Evolutionary conservation across 768 basidiomycete species (phyloP).

Genomic region (Nevesoporus exiguus): DNA sequence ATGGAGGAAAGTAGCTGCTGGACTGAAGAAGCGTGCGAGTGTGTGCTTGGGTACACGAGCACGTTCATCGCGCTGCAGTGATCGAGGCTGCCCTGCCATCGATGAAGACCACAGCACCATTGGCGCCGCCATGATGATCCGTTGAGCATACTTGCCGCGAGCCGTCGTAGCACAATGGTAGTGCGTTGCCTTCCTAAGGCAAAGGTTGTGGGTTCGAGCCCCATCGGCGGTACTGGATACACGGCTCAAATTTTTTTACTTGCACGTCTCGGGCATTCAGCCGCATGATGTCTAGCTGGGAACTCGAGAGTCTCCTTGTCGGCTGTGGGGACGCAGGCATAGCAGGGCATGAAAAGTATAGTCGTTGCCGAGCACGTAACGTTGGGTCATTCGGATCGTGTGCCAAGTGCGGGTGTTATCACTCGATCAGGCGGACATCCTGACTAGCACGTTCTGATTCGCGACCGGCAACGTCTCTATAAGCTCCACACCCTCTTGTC

Average conservation of each 20-base stretch:
- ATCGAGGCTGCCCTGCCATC: background rate
- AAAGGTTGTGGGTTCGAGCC: slow-evolving; percentile 39
- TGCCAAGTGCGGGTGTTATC: background rate
- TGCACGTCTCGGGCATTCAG: too few species aligned
- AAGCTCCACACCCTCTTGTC: background rate
- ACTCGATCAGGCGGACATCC: slow-evolving; percentile 1
- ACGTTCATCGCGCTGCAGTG: slow-evolving; percentile 53
- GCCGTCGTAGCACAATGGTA: slow-evolving; percentile 40
- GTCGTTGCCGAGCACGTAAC: too few species aligned
- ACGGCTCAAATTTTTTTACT: slow-evolving; percentile 27
- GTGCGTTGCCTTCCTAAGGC: slow-evolving; percentile 40
- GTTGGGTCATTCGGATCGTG: background rate
- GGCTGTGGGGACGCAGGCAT: background rate
- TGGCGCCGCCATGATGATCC: background rate
- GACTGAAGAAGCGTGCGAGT: slow-evolving; percentile 45
- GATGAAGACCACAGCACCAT: background rate
- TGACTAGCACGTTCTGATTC: background rate
- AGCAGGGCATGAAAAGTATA: too few species aligned
- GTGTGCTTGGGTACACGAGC: slow-evolving; percentile 67
- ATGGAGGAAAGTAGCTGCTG: slow-evolving; percentile 51
- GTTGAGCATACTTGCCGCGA: background rate
- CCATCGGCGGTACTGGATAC: slow-evolving; percentile 35
- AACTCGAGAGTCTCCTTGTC: too few species aligned
- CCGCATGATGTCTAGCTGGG: too few species aligned
- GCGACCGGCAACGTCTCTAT: background rate